Evolutionary conservation across 2,329 filamentous ascomycete genomes (phyloP).

Genomic region (Diaporthe caulivora): DNA sequence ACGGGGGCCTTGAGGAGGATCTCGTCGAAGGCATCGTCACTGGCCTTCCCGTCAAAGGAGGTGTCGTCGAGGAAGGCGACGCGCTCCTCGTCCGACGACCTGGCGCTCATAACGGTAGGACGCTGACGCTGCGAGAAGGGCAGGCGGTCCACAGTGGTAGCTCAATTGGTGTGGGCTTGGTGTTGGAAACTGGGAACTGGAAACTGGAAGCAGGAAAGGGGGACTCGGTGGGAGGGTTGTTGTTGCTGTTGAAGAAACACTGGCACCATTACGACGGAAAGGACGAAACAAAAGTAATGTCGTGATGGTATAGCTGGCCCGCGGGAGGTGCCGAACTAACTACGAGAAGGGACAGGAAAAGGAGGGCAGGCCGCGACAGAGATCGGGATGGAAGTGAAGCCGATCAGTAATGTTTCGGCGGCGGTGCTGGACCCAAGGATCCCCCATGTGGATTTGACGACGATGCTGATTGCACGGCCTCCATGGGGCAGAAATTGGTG

Average conservation of each 20-base stretch:
- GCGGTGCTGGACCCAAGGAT: conserved; percentile 22
- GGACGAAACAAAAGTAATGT: conserved; percentile 6
- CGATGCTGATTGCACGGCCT: conserved; percentile 17
- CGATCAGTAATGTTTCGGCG: conserved; percentile 17
- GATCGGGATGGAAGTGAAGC: neutral
- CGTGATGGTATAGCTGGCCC: neutral
- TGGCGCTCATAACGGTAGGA: conserved; percentile 32
- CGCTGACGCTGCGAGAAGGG: conserved; percentile 17
- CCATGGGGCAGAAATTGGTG: conserved; percentile 16
- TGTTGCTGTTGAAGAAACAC: conserved; percentile 1
- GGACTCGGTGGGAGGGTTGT: neutral
- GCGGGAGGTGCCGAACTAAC: neutral
- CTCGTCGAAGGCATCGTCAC: conserved; percentile 36
- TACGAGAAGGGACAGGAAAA: conserved; percentile 11
- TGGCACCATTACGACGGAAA: conserved; percentile 15
- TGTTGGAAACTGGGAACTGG: too few relatives aligned
- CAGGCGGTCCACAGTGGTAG: neutral
- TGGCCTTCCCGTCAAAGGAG: conserved; percentile 28
- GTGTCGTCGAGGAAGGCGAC: conserved; percentile 35
- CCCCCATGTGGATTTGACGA: conserved; percentile 25
- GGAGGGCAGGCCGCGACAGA: conserved; percentile 18
- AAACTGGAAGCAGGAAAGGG: neutral
- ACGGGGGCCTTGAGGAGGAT: conserved; percentile 7
- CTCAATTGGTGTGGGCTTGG: neutral
- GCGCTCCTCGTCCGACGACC: conserved; percentile 35